These are phyloP conservation scores for Trichosanthes truncata DNA, from an alignment of 306 rosid genomes.

Conservation along the genomic window DNA sequence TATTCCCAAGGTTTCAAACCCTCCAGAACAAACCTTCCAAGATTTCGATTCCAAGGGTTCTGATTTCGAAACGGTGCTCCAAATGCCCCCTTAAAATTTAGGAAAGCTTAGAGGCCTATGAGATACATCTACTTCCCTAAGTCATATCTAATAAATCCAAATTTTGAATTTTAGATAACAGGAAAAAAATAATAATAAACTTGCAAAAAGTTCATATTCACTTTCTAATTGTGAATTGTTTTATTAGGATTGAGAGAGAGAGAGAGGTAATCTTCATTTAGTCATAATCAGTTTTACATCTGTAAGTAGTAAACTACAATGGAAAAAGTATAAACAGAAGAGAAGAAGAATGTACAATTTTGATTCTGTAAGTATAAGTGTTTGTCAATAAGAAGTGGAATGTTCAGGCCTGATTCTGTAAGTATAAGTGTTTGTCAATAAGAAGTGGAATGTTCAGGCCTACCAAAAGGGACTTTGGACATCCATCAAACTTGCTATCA, in stretches of 20 bases:
- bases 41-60: no score
- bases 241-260: background rate
- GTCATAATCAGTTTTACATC: background rate
- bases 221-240: background rate
- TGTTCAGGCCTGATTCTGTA: background rate
- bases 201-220: background rate
- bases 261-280: background rate
- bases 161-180: no score
- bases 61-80: no score
- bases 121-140: no score
- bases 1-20: no score
- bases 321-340: background rate
- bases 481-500: background rate
- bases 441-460: background rate
- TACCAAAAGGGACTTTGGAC: background rate
- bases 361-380: background rate
- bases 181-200: no score
- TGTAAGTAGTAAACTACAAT: background rate
- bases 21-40: no score
- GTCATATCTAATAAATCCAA: no score
- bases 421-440: background rate
- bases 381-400: background rate
- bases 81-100: no score
- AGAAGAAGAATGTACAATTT: conserved; percentile 10
- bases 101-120: no score